These are phyloP conservation scores for Hirsutella minnesotensis DNA, from an alignment of 2,329 filamentous ascomycete species.

Conservation along the genomic window DNA sequence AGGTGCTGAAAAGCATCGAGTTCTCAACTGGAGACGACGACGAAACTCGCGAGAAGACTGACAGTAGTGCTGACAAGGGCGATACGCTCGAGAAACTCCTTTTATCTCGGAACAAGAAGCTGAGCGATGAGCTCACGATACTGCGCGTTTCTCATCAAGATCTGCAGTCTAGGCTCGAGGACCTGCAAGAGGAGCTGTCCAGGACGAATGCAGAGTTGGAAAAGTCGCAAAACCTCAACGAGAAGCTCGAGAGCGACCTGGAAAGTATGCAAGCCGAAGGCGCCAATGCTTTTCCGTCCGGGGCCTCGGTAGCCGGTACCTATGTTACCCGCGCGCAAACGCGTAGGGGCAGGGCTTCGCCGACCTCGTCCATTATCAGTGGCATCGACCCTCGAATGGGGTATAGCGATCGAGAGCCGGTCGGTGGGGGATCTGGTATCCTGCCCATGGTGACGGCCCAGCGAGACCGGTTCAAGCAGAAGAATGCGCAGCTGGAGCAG, in stretches of 20 bases:
- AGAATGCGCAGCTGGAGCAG: slow-evolving; percentile 79
- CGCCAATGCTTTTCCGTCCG: slow-evolving; percentile 73
- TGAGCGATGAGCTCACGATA: slow-evolving; percentile 86
- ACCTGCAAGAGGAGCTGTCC: slow-evolving; percentile 73
- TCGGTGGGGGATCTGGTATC: slow-evolving; percentile 73
- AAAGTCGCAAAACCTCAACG: slow-evolving; percentile 70
- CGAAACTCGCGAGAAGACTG: slow-evolving; percentile 33
- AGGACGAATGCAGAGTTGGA: slow-evolving; percentile 77
- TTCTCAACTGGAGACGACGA: slow-evolving; percentile 87
- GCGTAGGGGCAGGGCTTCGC: slow-evolving; percentile 63
- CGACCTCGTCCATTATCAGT: slow-evolving; percentile 95
- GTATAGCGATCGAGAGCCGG: slow-evolving; percentile 43
- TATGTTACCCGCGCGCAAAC: slow-evolving; percentile 56
- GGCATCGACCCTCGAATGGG: slow-evolving; percentile 65
- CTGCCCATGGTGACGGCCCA: slow-evolving; percentile 97
- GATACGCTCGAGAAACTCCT: slow-evolving; percentile 86
- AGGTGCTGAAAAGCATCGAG: slow-evolving; percentile 95
- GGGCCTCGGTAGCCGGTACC: slow-evolving; percentile 85
- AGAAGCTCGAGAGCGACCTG: slow-evolving; percentile 85
- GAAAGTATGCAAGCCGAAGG: slow-evolving; percentile 78
- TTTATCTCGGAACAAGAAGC: slow-evolving; percentile 88
- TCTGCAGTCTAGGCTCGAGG: slow-evolving; percentile 66
- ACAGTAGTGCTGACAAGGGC: slow-evolving; percentile 33
- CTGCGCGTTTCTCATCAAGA: slow-evolving; percentile 91
- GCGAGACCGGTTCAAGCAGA: slow-evolving; percentile 95